Percentiles rank a stretch among this genome's conserved stretches.
These are phyloP conservation scores for Erodium chrysanthum DNA, from an alignment of 441 rosid genomes.

Conservation along the genomic window DNA sequence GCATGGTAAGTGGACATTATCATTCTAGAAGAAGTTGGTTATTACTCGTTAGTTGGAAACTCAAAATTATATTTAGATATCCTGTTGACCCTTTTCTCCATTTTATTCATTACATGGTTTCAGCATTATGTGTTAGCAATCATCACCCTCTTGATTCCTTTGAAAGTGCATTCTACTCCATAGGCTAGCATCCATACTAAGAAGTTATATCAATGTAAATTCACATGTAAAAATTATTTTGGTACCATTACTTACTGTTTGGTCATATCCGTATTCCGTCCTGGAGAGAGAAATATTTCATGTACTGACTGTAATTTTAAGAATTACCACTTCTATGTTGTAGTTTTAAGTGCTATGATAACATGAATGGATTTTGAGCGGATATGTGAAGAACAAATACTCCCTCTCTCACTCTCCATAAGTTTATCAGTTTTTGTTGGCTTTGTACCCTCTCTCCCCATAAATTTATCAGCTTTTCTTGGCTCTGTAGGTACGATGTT, in stretches of 20 bases:
- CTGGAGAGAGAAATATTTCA: no score
- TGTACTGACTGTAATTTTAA: no score
- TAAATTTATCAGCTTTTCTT: neutral
- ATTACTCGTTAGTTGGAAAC: neutral
- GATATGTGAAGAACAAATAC: no score
- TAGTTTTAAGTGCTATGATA: no score
- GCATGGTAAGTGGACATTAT: conserved; percentile 40
- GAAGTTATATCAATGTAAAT: neutral
- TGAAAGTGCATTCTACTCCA: neutral
- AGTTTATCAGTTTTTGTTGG: neutral
- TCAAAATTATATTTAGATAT: neutral
- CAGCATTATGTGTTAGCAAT: neutral
- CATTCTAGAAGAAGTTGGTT: neutral
- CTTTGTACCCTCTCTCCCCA: no score
- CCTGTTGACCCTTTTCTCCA: neutral
- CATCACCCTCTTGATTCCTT: neutral
- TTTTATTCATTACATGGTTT: neutral
- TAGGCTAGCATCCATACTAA: neutral
- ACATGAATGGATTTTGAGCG: no score
- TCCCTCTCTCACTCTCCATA: no score
- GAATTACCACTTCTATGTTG: no score
- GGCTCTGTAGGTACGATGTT: conserved; percentile 52
- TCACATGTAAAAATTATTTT: no score
- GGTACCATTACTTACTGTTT: neutral
- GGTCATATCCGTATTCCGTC: no score